Base-by-base conservation (phyloP, 257 asterid species). In the Petunia secreta region DNA sequence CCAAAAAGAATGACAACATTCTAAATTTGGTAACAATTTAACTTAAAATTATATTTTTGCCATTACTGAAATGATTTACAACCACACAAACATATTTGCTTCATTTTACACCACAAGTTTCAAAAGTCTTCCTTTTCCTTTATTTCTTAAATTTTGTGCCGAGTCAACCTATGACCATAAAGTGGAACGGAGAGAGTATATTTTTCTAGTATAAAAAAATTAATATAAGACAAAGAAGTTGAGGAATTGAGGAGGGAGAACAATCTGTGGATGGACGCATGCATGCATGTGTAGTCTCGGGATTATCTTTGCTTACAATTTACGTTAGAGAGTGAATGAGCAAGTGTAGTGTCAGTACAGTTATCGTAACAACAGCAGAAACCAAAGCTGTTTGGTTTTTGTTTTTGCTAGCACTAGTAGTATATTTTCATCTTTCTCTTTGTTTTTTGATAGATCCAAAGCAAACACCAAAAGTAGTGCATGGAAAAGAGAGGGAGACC, bases 221-320 rank as follows among this genome's bases (percentile, higher is more conserved):
- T 57, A 8, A 1, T 4, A 10, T 9, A 71, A 53, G 77, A 71
- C 77, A 48, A 71, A 71, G n/a, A 48, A 71, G 77, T 48, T 71
- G 16, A 60, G 60, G 48, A 71, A 71, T 71, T 71, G 55, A 69
- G 77, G 77, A 46, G 59, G 36, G 37, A 7, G 9, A 59, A 59
- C 5, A 59, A 59, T 59, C 11, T 34, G 64, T 59, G 14, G 65
- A 25, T 4, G 77, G 77, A 71, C 57, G 60, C 46, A 74, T 75
- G 59, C 68, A 55, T 41, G 67, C 75, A 53, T 78, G 59, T 46
- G 16, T 8, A 10, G 79, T 82, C 36, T 54, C 48, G 83, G 89
- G 85, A 79, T 83, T 83, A 63, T 34, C 43, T 59, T 67, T 16
- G 75, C 87, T 87, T 86, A 57, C 67, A 77, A 79, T 40, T 38